Base-by-base conservation (phyloP, 2,329 filamentous ascomycete species). In the Colletotrichum liaoningense region DNA sequence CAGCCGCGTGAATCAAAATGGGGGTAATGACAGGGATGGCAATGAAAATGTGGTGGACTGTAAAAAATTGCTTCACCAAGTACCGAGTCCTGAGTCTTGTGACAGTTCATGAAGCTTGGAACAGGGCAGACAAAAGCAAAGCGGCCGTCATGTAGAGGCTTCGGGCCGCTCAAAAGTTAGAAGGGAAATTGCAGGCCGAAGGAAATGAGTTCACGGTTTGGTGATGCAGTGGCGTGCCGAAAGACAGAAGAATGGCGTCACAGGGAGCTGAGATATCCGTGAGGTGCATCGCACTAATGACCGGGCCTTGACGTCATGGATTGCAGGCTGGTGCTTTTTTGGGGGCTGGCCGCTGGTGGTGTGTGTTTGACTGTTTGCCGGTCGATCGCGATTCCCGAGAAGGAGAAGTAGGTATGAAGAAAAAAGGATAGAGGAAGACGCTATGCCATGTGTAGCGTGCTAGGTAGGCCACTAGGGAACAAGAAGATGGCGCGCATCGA, bases 151-250 rank as follows among this genome's bases (percentile, higher is more conserved):
- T 35, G 55, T 19, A 62, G 24, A 52, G 49, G 24, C 22, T 11
- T 62, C 30, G n/a, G 19, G 35, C 35, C 54, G 42, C 42, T n/a
- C 42, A 9, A 19, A 30, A 14, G 26, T 38, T 19, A 42, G 16
- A 22, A 56, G 46, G 24, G 68, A 72, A 35, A 74, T 68, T 38
- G 63, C 26, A 56, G 42, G 30, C 8, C 19, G 19, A 35, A 33
- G 35, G 67, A 38, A 46, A 65, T 14, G 46, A 46, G 2, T 63
- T 54, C 22, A 35, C 52, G 49, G 49, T 28, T 58, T 67, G 70
- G 64, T 73, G 69, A 72, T 68, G 69, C 69, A 69, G 69, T 73
- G 73, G 73, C 73, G 64, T 73, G 64, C 52, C 12, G 64, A 59
- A 55, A 63, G 33, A 60, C 57, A 42, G 33, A 60, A n/a, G 54